Conservation (phyloP, 148 eudicot species). For the Rhododendron williamsianum region DNA sequence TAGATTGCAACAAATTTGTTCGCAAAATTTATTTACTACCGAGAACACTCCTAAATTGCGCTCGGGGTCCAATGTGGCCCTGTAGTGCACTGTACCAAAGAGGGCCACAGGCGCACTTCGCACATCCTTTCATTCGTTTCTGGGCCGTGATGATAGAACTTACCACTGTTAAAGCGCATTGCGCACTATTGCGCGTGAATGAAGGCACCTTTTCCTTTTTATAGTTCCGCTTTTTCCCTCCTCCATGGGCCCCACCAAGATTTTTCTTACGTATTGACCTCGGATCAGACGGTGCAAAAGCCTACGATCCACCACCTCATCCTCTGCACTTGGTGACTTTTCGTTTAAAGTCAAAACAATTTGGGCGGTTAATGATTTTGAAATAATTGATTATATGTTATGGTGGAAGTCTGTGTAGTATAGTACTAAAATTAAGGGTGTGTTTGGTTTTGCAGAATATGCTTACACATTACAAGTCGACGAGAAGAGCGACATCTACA, state of each 20-base stretch:
- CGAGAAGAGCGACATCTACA: conserved; percentile 93
- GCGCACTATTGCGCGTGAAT: conserved; percentile 38
- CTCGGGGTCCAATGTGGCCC: background rate
- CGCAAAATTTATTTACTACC: too few relatives aligned
- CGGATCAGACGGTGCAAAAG: conserved; percentile 6
- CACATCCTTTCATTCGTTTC: background rate
- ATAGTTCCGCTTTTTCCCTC: conserved; percentile 12
- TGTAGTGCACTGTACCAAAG: background rate
- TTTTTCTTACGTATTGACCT: background rate
- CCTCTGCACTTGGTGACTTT: background rate
- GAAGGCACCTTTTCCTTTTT: conserved; percentile 18
- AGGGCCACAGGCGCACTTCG: conserved; percentile 1
- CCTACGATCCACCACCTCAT: background rate
- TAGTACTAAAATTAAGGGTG: background rate
- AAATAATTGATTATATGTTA: background rate
- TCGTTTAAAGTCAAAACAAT: conserved; percentile 3
- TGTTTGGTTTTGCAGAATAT: conserved; percentile 48
- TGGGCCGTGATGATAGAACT: background rate
- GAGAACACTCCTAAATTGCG: background rate
- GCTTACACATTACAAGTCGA: conserved; percentile 95
- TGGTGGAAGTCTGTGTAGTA: background rate
- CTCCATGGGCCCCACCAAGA: conserved; percentile 18
- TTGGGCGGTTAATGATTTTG: conserved; percentile 2
- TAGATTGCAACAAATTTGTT: too few relatives aligned
- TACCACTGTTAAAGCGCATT: conserved; percentile 1